These are phyloP conservation scores for Ceratobasidium sp. DNA, from an alignment of 1,284 basidiomycete species.

Conservation along the genomic window DNA sequence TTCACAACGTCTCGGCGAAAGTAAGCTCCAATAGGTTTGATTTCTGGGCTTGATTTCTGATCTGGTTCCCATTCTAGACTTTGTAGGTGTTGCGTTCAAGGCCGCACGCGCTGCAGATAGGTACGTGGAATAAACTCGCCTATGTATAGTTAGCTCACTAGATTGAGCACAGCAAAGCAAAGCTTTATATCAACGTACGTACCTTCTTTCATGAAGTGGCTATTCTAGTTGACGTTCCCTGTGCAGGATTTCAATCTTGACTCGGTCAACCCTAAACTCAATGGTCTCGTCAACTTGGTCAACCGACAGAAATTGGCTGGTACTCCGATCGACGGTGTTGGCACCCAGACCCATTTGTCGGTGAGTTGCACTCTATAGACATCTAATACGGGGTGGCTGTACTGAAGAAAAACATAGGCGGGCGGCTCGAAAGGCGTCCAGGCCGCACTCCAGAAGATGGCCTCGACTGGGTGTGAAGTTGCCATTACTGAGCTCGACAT, in stretches of 20 bases:
- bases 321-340: slow-evolving; percentile 43
- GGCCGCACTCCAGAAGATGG: slow-evolving; percentile 40
- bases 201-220: background rate
- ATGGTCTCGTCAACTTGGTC: slow-evolving; percentile 11
- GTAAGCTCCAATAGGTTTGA: background rate
- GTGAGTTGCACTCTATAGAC: slow-evolving; percentile 41
- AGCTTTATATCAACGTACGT: slow-evolving; percentile 44
- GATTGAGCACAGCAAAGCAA: no score
- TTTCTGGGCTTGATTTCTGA: background rate
- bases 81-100: slow-evolving; percentile 45
- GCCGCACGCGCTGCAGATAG: slow-evolving; percentile 28
- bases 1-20: slow-evolving; percentile 33
- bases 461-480: no score
- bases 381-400: background rate
- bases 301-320: slow-evolving; percentile 22
- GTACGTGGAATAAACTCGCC: background rate
- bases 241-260: slow-evolving; percentile 38
- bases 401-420: slow-evolving; percentile 12
- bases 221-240: background rate
- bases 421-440: slow-evolving; percentile 40
- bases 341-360: no score
- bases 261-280: slow-evolving; percentile 28
- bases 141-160: no score
- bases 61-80: slow-evolving; percentile 22
- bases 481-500: no score